Evolutionary conservation across 2,329 filamentous ascomycete species (phyloP).

Genomic region (Cladosporium halotolerans): DNA sequence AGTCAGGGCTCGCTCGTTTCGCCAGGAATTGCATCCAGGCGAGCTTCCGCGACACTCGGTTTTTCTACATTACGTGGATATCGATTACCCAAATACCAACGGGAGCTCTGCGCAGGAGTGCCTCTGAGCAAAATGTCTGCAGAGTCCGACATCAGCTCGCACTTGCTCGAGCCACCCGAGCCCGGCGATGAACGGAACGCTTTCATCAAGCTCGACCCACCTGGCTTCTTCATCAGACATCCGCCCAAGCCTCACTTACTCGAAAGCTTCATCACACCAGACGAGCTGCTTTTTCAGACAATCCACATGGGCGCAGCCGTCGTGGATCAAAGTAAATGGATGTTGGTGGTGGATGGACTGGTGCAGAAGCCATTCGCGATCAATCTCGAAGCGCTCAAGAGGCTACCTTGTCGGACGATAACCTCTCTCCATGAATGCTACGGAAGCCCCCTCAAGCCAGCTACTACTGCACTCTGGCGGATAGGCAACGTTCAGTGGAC

Average conservation of each 20-base stretch:
- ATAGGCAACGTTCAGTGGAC: constrained; percentile 34
- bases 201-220: constrained; percentile 9
- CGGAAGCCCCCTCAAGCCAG: constrained; percentile 29
- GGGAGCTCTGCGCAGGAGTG: too few relatives aligned
- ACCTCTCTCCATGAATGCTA: constrained; percentile 34
- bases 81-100: too few relatives aligned
- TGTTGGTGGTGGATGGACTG: constrained; percentile 28
- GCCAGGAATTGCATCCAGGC: too few relatives aligned
- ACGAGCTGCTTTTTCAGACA: constrained; percentile 31
- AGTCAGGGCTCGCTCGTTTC: too few relatives aligned
- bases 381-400: constrained; percentile 22
- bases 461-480: constrained; percentile 25
- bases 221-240: constrained; percentile 20
- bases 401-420: constrained; percentile 21
- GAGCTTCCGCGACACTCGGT: too few relatives aligned
- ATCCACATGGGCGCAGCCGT: constrained; percentile 32
- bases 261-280: constrained; percentile 21
- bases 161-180: neutral
- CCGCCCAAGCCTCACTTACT: constrained; percentile 28
- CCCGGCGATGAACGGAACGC: neutral
- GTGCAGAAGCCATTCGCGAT: constrained; percentile 26
- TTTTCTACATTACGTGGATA: too few relatives aligned
- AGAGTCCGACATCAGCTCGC: too few relatives aligned
- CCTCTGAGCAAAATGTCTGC: too few relatives aligned
- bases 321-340: constrained; percentile 25